Evolutionary conservation across 1,284 basidiomycete species (phyloP), one percentile per base, ranked within the genome.

Genomic region (Cutaneotrichosporon cutaneum): DNA sequence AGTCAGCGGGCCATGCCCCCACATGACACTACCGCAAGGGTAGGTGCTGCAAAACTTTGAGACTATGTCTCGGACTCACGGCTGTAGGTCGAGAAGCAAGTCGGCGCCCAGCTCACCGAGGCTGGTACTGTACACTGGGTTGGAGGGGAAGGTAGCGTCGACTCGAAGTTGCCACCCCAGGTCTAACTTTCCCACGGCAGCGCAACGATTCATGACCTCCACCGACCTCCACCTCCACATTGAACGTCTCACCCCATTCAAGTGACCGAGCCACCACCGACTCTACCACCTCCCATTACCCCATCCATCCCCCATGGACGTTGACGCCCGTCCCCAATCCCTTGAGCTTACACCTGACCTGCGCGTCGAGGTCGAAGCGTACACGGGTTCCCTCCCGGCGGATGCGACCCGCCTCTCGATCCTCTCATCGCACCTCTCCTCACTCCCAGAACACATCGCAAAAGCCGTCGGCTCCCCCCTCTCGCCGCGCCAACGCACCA

Each of bases 401-500:
- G 13, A 4, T 10, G 27, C 48, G 27, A 39, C 22, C 22, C 50
- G 50, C 13, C 32, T 56, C 54, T 33, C 32, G 24, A 33, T 58
- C 26, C 56, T 62, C 3, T 1, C 36, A 14, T 16, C 45, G 4
- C 52, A 54, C 35, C 21, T 36, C 33, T 11, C n/a, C 35, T 13
- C 35, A 11, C 35, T 54, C 5, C 35, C 52, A 2, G 11, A 11
- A 0, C 33, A 4, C 9, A 8, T 36, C 22, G 52, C 35, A 3
- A 16, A n/a, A 3, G 21, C 33, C 1, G 7, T 54, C 24, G 52
- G 52, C 22, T 7, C 16, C 2, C 22, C 24, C 4, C 33, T 54
- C 11, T 26, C 52, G 13, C 70, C 76, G 1, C 64, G 72, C 4
- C 66, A 75, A 27, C 67, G 77, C 18, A 59, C 71, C 16, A 71